These are phyloP conservation scores for Castanea mollissima DNA, from an alignment of 306 rosid genomes.

Conservation along the genomic window DNA sequence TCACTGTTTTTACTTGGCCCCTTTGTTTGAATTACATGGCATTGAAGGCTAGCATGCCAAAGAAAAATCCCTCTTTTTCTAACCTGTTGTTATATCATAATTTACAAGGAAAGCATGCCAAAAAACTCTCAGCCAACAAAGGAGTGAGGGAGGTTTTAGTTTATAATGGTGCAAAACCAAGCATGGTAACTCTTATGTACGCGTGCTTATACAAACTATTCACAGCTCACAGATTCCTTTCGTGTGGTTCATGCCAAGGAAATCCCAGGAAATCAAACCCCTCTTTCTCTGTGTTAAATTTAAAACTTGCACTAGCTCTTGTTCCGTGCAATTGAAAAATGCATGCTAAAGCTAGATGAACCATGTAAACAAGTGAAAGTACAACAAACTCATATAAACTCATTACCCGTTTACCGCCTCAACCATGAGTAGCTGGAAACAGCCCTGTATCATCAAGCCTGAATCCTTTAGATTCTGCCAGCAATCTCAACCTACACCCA, in stretches of 20 bases:
- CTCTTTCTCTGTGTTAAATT: constrained; percentile 67
- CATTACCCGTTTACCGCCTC: constrained; percentile 67
- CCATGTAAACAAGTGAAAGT: background rate
- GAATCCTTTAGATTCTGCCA: constrained; percentile 89
- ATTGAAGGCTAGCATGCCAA: background rate
- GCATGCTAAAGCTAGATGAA: background rate
- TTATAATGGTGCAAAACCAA: background rate
- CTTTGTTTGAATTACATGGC: background rate
- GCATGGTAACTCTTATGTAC: background rate
- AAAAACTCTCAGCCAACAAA: background rate
- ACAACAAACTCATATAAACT: background rate
- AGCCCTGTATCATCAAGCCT: constrained; percentile 87
- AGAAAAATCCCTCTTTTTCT: no score
- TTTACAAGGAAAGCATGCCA: background rate
- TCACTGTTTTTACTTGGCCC: background rate
- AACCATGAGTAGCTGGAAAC: constrained; percentile 66
- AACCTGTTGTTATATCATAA: background rate
- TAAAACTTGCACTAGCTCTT: constrained; percentile 66
- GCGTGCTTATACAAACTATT: constrained; percentile 2
- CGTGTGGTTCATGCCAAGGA: constrained; percentile 83
- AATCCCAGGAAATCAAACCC: constrained; percentile 79
- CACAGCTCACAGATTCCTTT: constrained; percentile 68
- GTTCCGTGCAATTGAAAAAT: constrained; percentile 49
- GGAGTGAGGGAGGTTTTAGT: background rate
- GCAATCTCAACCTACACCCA: constrained; percentile 70